Base-by-base conservation (phyloP, 768 basidiomycete species). In the Hypholoma sublateritium region DNA sequence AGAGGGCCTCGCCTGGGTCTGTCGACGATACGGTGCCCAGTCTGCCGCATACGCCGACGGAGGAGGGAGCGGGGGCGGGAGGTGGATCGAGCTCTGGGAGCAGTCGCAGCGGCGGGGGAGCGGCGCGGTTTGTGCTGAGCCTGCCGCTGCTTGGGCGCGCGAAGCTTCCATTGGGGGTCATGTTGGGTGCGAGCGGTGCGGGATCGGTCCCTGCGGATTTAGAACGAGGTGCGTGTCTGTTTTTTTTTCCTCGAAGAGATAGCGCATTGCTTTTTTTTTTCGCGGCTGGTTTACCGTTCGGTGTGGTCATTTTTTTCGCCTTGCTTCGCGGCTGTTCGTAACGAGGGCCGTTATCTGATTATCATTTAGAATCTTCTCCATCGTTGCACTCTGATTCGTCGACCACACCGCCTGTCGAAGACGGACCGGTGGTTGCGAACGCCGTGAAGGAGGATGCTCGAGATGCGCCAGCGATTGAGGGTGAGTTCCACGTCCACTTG, bases 111-210 rank as follows among this genome's bases (percentile, higher is more conserved):
- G 53, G 51, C 21, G 48, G 63, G n/a, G 28, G 28, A 5, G 28
- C 28, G 28, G 28, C 28, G 28, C 28, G 28, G 9, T 66, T 66
- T 39, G 52, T 53, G 9, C 36, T 68, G 16, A 53, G 54, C 17
- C 46, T 67, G 6, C 66, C 67, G 17, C 56, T 68, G 24, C 50
- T 66, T 22, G 65, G 67, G n/a, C 24, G 63, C 42, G 32, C 59
- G 14, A 65, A 59, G 51, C 56, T 56, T 21, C 48, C 58, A n/a
- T 37, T 58, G 39, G 59, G 46, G 19, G 36, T 17, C 5, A 52
- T 52, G 16, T 5, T 50, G 21, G 50, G 28, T 6, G 57, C 21
- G 50, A 19, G 8, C 55, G 53, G 16, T 50, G 36, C 13, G 48
- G 53, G 47, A 24, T 24, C 28, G 24, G 25, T 24, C 22, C 22